Evolutionary conservation across 495 filamentous ascomycete species (phyloP), one percentile per base, ranked within the genome.

Genomic region (Lepraria neglecta): DNA sequence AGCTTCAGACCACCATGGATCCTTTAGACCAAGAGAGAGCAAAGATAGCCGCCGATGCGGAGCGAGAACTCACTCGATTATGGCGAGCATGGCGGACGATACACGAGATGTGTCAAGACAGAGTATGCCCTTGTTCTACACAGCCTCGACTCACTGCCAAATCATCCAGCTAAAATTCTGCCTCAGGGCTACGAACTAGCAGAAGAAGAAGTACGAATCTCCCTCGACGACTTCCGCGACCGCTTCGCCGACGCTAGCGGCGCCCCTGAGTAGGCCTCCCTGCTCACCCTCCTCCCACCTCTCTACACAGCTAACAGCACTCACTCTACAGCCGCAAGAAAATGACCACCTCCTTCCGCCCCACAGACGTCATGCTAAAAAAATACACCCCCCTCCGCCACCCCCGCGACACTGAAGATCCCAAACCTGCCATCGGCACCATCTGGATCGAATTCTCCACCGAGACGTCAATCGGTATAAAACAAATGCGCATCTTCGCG

Each of bases 391-490:
- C 83, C 3, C 81, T 83, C 6, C 78, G 35, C 85, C 17, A 91
- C 81, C 48, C 69, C 82, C 46, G 58, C 71, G 42, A 82, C 87
- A 72, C 87, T 86, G 4, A 78, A 38, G 35, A 85, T 66, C 88
- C 78, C 33, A 76, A 80, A 31, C 73, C 82, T 55, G 84, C 90
- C 66, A 87, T 91, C 72, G 94, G 94, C 67, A 87, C 83, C 38
- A 88, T 97, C 75, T 96, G 87, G 84, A 83, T 98, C 62, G 91
- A 97, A 73, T 98, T 98, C 82, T 84, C 82, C 69, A 76, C 83
- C 35, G 89, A 94, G 57, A 63, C 79, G 19, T 82, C 77, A 19
- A 85, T 97, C 58, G 94, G 94, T 65, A 89, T 96, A 67, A 89
- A 90, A 73, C 90, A 96, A 69, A 88, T 97, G 75, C 89, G 90